Percentiles rank a stretch among this genome's conserved stretches.
These are phyloP conservation scores for Torrubiella hemipterigena DNA, from an alignment of 2,329 filamentous ascomycete species.

Conservation along the genomic window DNA sequence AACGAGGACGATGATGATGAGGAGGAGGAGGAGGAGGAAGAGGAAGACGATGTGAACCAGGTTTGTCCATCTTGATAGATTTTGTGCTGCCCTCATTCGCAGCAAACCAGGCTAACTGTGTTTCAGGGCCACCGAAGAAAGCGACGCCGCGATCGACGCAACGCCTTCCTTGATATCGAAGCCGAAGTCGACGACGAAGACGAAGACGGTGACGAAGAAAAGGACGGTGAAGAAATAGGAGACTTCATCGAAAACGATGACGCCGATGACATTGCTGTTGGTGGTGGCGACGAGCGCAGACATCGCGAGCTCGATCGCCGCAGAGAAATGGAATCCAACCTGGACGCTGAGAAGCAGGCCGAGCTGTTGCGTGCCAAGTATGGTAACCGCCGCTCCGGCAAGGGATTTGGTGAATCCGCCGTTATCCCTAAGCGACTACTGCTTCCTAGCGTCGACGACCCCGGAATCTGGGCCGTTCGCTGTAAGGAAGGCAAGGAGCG, in stretches of 20 bases:
- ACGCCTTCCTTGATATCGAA: slow-evolving; percentile 93
- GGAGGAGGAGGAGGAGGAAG: slow-evolving; percentile 42
- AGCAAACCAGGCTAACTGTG: slow-evolving; percentile 7
- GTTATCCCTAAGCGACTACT: slow-evolving; percentile 77
- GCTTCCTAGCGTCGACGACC: slow-evolving; percentile 87
- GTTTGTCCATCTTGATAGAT: slow-evolving; percentile 28
- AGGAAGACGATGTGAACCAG: slow-evolving; percentile 57
- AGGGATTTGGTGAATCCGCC: slow-evolving; percentile 55
- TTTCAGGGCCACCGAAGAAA: slow-evolving; percentile 60
- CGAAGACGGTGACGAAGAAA: slow-evolving; percentile 77
- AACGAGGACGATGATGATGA: slow-evolving; percentile 23
- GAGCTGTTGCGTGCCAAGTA: slow-evolving; percentile 80
- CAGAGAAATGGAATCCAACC: slow-evolving; percentile 73
- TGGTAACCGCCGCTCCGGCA: slow-evolving; percentile 59
- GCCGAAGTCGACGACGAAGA: slow-evolving; percentile 96
- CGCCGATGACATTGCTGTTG: slow-evolving; percentile 76
- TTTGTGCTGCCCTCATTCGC: background rate
- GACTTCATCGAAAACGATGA: slow-evolving; percentile 84
- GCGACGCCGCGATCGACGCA: slow-evolving; percentile 62
- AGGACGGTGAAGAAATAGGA: slow-evolving; percentile 71
- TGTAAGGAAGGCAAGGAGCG: slow-evolving; percentile 94
- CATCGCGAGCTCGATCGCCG: slow-evolving; percentile 91
- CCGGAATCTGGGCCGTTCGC: slow-evolving; percentile 87
- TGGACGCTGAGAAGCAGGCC: slow-evolving; percentile 90
- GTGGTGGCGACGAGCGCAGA: slow-evolving; percentile 75